A percentile compares a stretch with the other conserved stretches of the same genome.
Conservation (phyloP, 176 grass and related monocot genomes). For the Triticum timopheevii region DNA sequence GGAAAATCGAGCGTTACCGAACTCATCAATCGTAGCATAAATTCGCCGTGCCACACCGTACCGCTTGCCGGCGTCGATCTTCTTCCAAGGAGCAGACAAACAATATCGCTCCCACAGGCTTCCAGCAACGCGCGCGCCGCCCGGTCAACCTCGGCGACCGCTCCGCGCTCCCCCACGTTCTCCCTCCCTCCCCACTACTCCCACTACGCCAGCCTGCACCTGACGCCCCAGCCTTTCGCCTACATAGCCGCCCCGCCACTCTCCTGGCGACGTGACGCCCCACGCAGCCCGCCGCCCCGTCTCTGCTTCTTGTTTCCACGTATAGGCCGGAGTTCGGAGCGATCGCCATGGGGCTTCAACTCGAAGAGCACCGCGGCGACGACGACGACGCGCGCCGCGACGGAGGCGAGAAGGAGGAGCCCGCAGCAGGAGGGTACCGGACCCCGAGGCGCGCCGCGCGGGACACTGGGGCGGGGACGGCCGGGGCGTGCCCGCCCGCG, state of each 20-base stretch:
- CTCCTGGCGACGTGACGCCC: background rate
- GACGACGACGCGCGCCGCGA: background rate
- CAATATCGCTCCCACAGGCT: no score
- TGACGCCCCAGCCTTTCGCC: background rate
- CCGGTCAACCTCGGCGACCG: conserved; percentile 16
- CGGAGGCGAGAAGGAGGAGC: background rate
- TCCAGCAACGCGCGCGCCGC: background rate
- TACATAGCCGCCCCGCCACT: background rate
- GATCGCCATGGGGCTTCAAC: conserved; percentile 6
- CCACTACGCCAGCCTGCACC: background rate
- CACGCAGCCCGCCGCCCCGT: background rate
- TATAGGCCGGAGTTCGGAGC: background rate
- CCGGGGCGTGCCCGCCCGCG: conserved; percentile 7
- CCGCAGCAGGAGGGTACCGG: background rate
- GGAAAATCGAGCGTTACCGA: background rate
- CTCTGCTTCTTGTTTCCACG: background rate
- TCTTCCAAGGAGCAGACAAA: background rate
- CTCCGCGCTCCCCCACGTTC: background rate
- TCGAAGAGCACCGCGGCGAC: background rate
- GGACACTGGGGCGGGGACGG: background rate
- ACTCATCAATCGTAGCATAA: conserved; percentile 17
- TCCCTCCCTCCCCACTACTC: background rate
- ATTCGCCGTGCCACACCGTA: background rate
- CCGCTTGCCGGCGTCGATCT: background rate
- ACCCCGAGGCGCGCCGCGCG: background rate